These are phyloP conservation scores for Globisporangium spiculum DNA, from an alignment of 352 stramenopile species.

Conservation along the genomic window DNA sequence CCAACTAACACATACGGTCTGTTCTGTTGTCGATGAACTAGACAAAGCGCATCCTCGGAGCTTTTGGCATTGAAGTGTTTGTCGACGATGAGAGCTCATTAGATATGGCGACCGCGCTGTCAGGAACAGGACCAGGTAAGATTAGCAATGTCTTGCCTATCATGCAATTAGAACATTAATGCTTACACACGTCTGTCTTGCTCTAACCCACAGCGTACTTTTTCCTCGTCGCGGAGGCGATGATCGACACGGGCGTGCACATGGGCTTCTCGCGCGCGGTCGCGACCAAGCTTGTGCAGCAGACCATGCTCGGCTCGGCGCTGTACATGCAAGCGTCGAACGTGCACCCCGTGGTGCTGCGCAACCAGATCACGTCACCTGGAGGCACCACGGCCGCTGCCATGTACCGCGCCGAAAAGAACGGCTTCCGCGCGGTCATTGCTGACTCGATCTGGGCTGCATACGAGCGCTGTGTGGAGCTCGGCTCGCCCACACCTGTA, in stretches of 20 bases:
- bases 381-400: conserved; percentile 92
- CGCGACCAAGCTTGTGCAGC: conserved; percentile 92
- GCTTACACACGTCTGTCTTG: too few relatives aligned
- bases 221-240: conserved; percentile 94
- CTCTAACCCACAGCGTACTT: conserved; percentile 81
- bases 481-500: conserved; percentile 82
- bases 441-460: conserved; percentile 95
- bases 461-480: conserved; percentile 92
- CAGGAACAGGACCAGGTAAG: conserved; percentile 87
- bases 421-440: conserved; percentile 92
- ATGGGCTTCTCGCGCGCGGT: conserved; percentile 94
- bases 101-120: conserved; percentile 94
- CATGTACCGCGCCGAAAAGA: conserved; percentile 95
- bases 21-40: conserved; percentile 13
- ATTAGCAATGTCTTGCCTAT: background rate
- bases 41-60: conserved; percentile 85
- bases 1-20: too few relatives aligned
- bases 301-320: conserved; percentile 92
- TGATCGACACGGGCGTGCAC: conserved; percentile 94
- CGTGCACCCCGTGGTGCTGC: conserved; percentile 89
- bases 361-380: conserved; percentile 94
- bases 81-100: conserved; percentile 94
- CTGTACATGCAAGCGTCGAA: conserved; percentile 92
- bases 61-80: conserved; percentile 91
- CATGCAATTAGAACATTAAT: too few relatives aligned